Evolutionary conservation across 352 stramenopile species (phyloP), one percentile per base, ranked within the genome.

Genomic region (Pythium dissotocum): DNA sequence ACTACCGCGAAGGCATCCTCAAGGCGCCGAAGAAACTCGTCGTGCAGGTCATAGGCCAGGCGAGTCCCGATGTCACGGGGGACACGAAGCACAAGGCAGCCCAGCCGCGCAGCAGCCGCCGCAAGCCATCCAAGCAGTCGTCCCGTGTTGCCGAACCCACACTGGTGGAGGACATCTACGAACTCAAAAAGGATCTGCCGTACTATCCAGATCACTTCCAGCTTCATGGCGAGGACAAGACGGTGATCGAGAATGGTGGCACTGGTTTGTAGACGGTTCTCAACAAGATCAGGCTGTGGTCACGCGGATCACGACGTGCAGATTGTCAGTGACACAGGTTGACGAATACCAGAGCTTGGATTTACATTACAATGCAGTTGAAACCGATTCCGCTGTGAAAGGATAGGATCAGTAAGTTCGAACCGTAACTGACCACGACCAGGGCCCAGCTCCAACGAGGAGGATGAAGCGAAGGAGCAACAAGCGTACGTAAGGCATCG

Each of bases 1-100:
- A 80, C 32, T 94, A 91, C 68, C 78, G 74, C 18, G 65, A 82
- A 52, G 89, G 82, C 70, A 87, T 94, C 42, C 68, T 94, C 14
- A 63, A 84, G 55, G 69, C 59, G n/a, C 79, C 83, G 7, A 83
- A 82, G 63, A 94, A 94, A 61, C 71, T 94, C 24, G 63, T 76
- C 24, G 64, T 92, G 24, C 79, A 92, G n/a, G 77, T 94, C 30
- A 80, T 89, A 32, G 83, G 83, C 0, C 85, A 77, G 52, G 61
- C 63, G 36, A 76, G 63, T 59, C 49, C 61, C 3, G 60, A 74
- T 13, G 58, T 71, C n/a, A 68, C 59, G 7, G 63, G 69, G 5
- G 59, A 66, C 58, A 63, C 36, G 32, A 65, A 71, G 58, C 58
- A 69, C 53, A 64, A 75, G 56, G 63, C 48, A 21, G 61, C 60